Percentiles rank a stretch among this genome's conserved stretches.
Evolutionary conservation across 148 eudicot species (phyloP).

Genomic region (Rhododendron williamsianum): DNA sequence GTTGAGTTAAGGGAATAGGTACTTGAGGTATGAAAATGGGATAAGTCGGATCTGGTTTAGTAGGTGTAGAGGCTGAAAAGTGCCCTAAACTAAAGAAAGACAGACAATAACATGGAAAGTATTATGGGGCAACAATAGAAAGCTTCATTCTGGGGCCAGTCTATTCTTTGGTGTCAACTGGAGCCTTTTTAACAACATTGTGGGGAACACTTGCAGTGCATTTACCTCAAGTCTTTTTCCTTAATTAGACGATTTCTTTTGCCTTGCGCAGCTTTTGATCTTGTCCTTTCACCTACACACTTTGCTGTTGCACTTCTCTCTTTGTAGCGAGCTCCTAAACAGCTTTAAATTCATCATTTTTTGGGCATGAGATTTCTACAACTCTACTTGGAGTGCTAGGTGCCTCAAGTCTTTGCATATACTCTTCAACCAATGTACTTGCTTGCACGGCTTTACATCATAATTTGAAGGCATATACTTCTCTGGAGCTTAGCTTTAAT

Average conservation of each 20-base stretch:
- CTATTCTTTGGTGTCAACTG: neutral
- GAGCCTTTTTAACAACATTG: neutral
- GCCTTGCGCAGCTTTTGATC: neutral
- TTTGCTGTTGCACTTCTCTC: neutral
- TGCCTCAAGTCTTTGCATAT: neutral
- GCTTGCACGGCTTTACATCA: neutral
- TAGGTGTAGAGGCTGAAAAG: neutral
- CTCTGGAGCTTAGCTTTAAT: neutral
- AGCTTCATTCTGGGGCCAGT: neutral
- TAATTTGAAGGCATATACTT: neutral
- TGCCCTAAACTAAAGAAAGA: neutral
- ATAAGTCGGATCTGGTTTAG: neutral
- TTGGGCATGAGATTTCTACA: neutral
- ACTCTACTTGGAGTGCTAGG: neutral
- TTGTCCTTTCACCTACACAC: neutral
- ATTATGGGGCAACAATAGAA: neutral
- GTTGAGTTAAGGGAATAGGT: neutral
- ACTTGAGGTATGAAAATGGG: neutral
- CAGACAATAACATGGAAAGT: neutral
- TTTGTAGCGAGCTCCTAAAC: neutral
- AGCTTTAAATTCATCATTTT: neutral
- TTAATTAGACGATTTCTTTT: neutral
- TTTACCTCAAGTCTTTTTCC: neutral
- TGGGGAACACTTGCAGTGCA: neutral
- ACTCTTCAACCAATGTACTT: neutral